phyloP scores from a whole-genome alignment of 305 asterid genomes.

The Euphrasia arctica region DNA sequence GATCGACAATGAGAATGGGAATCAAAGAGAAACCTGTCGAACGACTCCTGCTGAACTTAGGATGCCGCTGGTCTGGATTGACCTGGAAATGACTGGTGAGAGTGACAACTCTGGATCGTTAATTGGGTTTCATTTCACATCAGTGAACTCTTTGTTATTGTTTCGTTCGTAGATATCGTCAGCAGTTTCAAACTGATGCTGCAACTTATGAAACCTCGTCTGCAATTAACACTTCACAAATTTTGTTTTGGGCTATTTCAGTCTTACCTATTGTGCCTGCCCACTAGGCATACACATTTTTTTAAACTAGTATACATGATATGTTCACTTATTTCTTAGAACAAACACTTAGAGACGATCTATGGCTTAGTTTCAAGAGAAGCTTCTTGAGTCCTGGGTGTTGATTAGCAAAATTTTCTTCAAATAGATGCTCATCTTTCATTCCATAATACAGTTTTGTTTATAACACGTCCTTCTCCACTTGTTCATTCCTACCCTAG shows the following conservation, averaged over 20 bases:
- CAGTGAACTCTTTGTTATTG: background rate
- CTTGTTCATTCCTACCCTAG: too few species aligned
- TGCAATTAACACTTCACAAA: too few species aligned
- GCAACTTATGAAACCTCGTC: too few species aligned
- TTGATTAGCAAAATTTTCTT: too few species aligned
- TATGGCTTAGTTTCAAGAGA: constrained; percentile 17
- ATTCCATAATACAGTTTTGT: too few species aligned
- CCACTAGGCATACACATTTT: too few species aligned
- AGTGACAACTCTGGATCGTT: constrained; percentile 4
- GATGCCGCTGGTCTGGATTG: constrained; percentile 97
- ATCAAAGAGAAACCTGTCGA: constrained; percentile 28
- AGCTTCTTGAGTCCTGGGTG: too few species aligned
- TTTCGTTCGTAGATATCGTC: background rate
- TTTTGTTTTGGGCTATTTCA: too few species aligned
- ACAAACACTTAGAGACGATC: constrained; percentile 25
- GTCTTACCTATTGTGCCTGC: too few species aligned
- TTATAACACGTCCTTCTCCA: too few species aligned
- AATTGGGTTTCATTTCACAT: constrained; percentile 5
- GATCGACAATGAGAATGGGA: constrained; percentile 31
- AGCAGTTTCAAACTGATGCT: too few species aligned
- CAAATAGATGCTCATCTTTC: too few species aligned
- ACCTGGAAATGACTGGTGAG: constrained; percentile 96
- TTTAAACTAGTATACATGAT: background rate
- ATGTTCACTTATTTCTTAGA: constrained; percentile 18
- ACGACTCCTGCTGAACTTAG: constrained; percentile 32